A percentile compares a stretch with the other conserved stretches of the same genome.
phyloP scores from a whole-genome alignment of 192 early-diverging fungal genomes.

The Coemansia erecta region DNA sequence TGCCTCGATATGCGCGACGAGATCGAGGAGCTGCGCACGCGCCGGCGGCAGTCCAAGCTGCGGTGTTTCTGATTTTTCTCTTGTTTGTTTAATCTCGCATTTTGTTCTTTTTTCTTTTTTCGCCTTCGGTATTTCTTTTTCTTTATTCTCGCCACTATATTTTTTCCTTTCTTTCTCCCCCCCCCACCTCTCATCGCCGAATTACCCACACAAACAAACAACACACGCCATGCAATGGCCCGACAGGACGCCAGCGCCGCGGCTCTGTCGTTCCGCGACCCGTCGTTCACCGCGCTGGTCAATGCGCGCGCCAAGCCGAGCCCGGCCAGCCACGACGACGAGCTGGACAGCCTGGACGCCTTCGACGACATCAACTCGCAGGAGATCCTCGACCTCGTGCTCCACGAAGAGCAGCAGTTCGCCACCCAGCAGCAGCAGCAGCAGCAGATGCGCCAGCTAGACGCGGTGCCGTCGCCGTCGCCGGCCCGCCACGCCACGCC shows the following conservation, averaged over 20 bases:
- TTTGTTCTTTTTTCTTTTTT: background rate
- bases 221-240: constrained; percentile 37
- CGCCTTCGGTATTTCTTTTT: background rate
- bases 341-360: constrained; percentile 5
- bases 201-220: too few relatives aligned
- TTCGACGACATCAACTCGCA: constrained; percentile 38
- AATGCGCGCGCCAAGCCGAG: constrained; percentile 12
- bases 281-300: constrained; percentile 24
- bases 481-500: too few relatives aligned
- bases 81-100: background rate
- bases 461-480: too few relatives aligned
- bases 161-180: background rate
- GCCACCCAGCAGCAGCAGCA: constrained; percentile 34
- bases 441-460: too few relatives aligned
- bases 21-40: constrained; percentile 30
- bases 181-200: background rate
- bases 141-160: constrained; percentile 5
- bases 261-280: constrained; percentile 30
- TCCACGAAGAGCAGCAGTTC: constrained; percentile 44
- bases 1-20: constrained; percentile 49
- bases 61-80: constrained; percentile 26
- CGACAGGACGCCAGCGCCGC: constrained; percentile 3
- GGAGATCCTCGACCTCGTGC: constrained; percentile 39
- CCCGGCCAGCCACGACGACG: constrained; percentile 7
- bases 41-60: constrained; percentile 36